A percentile compares a stretch with the other conserved stretches of the same genome.
These are phyloP conservation scores for Copromyces sp. DNA, from an alignment of 495 filamentous ascomycete species.

Conservation along the genomic window DNA sequence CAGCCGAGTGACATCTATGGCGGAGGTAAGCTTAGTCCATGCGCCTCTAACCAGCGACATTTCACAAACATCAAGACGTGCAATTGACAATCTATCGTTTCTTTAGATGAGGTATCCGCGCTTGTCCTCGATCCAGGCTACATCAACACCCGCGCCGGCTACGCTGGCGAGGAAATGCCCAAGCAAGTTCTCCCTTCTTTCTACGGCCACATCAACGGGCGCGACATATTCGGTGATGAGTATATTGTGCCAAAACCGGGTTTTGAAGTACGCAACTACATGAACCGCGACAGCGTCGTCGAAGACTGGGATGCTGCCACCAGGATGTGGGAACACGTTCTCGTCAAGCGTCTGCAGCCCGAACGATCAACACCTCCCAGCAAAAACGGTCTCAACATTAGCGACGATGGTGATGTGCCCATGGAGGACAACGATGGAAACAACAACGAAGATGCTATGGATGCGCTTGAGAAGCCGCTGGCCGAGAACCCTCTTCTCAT, in stretches of 20 bases:
- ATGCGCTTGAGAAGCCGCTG: constrained; percentile 66
- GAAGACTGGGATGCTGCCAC: constrained; percentile 94
- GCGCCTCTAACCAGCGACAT: constrained; percentile 9
- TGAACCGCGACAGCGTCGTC: constrained; percentile 80
- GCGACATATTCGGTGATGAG: constrained; percentile 78
- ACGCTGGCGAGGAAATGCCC: constrained; percentile 93
- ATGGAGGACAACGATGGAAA: constrained; percentile 46
- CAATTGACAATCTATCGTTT: constrained; percentile 5
- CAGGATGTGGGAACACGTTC: constrained; percentile 66
- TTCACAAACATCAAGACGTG: neutral
- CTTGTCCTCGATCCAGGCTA: constrained; percentile 94
- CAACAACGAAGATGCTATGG: constrained; percentile 41
- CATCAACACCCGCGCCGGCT: constrained; percentile 82
- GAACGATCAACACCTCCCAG: constrained; percentile 53
- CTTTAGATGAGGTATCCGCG: constrained; percentile 84
- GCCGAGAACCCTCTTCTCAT: constrained; percentile 85
- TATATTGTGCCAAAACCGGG: constrained; percentile 62
- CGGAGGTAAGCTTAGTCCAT: constrained; percentile 50
- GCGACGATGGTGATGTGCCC: constrained; percentile 38
- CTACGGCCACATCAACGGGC: constrained; percentile 50
- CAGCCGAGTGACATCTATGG: constrained; percentile 65
- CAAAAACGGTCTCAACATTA: constrained; percentile 60
- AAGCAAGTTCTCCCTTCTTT: constrained; percentile 85
- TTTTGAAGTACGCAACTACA: constrained; percentile 80
- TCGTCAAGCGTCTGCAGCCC: constrained; percentile 70